A percentile compares a stretch with the other conserved stretches of the same genome.
These are phyloP conservation scores for Sporodiniella umbellata DNA, from an alignment of 371 early-diverging fungal genomes.

Conservation along the genomic window DNA sequence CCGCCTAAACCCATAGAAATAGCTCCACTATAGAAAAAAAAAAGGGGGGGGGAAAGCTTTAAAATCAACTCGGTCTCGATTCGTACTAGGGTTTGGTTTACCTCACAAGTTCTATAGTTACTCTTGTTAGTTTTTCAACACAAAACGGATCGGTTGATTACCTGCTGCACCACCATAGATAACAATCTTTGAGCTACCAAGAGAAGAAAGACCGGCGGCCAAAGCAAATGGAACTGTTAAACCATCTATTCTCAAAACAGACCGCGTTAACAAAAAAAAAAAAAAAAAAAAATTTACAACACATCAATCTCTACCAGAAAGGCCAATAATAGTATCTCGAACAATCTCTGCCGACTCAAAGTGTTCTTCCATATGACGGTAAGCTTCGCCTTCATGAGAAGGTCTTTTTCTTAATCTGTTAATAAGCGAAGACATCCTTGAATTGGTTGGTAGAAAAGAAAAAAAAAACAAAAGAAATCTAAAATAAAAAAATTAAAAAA, in stretches of 20 bases:
- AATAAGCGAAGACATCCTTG: conserved; percentile 25
- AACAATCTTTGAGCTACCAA: conserved; percentile 58
- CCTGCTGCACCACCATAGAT: conserved; percentile 70
- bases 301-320: conserved; percentile 42
- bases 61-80: no score
- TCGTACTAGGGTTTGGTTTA: no score
- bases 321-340: conserved; percentile 66
- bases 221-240: conserved; percentile 78
- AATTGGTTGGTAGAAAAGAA: no score
- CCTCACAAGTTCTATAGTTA: conserved; percentile 39
- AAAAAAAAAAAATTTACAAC: not conserved
- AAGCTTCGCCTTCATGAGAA: conserved; percentile 35
- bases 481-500: no score
- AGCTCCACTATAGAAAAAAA: conserved; percentile 27
- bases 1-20: conserved; percentile 67
- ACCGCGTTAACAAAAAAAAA: no score
- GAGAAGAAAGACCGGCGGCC: conserved; percentile 68
- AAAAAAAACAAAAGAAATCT: no score
- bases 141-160: conserved; percentile 13
- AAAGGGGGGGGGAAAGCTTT: no score
- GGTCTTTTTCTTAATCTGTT: conserved; percentile 36
- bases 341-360: conserved; percentile 68
- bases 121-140: not conserved
- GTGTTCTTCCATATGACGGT: conserved; percentile 59
- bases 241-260: no score